Evolutionary conservation across 2,329 filamentous ascomycete genomes (phyloP).

Genomic region (Pezicula rhizophila): DNA sequence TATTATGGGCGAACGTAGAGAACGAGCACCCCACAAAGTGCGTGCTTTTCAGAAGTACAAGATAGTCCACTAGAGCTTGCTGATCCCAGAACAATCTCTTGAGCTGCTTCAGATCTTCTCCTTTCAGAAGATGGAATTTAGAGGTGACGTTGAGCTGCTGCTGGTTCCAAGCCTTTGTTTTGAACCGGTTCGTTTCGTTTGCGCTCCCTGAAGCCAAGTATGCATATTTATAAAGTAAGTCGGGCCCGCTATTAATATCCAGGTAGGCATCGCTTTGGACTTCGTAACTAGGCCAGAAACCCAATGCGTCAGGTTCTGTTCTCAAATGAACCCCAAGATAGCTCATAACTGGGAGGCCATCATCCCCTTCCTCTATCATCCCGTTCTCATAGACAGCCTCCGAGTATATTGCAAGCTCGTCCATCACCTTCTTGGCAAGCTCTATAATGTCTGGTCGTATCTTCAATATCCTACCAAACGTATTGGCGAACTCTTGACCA

Average conservation of each 20-base stretch:
- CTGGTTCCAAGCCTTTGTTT: conserved; percentile 26
- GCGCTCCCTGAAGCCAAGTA: conserved; percentile 42
- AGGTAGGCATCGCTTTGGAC: conserved; percentile 36
- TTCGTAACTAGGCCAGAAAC: conserved; percentile 39
- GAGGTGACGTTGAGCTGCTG: conserved; percentile 33
- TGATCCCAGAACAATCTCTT: conserved; percentile 40
- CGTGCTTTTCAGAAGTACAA: conserved; percentile 38
- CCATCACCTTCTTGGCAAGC: conserved; percentile 31
- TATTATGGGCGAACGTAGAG: conserved; percentile 42
- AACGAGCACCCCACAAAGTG: conserved; percentile 41
- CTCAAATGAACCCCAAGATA: conserved; percentile 39
- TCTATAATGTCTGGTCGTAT: conserved; percentile 4
- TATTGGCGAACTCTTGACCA: conserved; percentile 39
- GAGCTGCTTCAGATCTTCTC: conserved; percentile 29
- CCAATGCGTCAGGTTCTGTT: conserved; percentile 41
- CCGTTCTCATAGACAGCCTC: conserved; percentile 21
- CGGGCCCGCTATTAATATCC: conserved; percentile 21
- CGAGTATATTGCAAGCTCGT: conserved; percentile 28
- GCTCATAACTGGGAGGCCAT: conserved; percentile 24
- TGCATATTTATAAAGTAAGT: conserved; percentile 29
- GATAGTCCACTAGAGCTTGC: conserved; percentile 43
- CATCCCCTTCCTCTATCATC: conserved; percentile 2
- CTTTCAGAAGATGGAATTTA: conserved; percentile 37
- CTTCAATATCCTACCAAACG: conserved; percentile 37
- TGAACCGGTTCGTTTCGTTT: conserved; percentile 35